Base-by-base conservation (phyloP, 352 stramenopile species). In the Hyaloperonospora brassicae region DNA sequence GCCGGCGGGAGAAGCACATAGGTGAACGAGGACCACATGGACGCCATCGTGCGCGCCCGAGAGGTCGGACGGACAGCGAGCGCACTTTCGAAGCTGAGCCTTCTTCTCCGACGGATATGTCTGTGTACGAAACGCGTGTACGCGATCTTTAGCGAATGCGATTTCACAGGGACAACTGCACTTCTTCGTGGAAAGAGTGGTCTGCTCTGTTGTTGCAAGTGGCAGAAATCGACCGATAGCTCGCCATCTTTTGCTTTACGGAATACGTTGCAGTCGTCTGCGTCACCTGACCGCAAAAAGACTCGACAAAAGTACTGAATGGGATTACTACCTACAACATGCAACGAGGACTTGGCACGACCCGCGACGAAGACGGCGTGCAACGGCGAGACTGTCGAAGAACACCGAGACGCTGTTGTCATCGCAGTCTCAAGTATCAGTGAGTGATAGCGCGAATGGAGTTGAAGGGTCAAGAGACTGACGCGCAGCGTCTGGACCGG, bases 1-100 rank as follows among this genome's bases (percentile, higher is more conserved):
- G 80, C 80, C 22, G 80, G 80, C 34, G 80, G 80, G 31, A 90
- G 74, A 53, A 90, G 61, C 36, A 85, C 68, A 49, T 87, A 90
- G 34, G 80, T 87, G 67, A 85, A 83, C 30, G 77, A 86, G 39
- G 76, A 79, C 80, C 80, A 90, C 61, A 87, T 71, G 45, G 77
- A 79, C 59, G 74, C 43, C 77, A 86, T 87, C 8, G 36, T 54
- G 43, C 27, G 46, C 0, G 24, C 25, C 23, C 36, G 46, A 38
- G 52, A 23, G 44, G n/a, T 11, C n/a, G n/a, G n/a, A n/a, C 36
- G 14, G 21, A 22, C 21, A 22, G 4, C 0, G 17, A 25, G 17
- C 14, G n/a, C 7, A 25, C 14, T 25, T 6, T 25, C 7, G 5
- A 27, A 45, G 17, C 11, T 25, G 39, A 45, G 6, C 3, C 39